A percentile compares a stretch with the other conserved stretches of the same genome.
Conservation (phyloP, 805 yeast species). For the Soucietia sequanensis region DNA sequence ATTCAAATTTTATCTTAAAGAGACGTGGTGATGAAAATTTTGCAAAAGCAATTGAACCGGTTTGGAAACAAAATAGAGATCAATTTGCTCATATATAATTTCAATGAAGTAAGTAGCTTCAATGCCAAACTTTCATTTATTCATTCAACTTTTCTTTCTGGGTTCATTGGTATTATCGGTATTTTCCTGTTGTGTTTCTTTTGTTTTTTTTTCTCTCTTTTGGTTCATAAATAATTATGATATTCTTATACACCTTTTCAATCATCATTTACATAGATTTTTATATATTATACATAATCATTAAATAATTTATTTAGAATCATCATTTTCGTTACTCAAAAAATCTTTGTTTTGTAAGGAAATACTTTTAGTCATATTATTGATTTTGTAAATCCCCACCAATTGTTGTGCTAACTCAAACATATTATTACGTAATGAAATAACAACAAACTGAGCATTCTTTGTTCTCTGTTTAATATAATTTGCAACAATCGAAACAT, state of each 20-base stretch:
- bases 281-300: neutral
- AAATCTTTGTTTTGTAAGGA: conserved; percentile 67
- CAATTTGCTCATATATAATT: conserved; percentile 7
- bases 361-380: conserved; percentile 86
- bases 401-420: conserved; percentile 92
- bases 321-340: conserved; percentile 13
- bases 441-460: conserved; percentile 95
- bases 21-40: conserved; percentile 70
- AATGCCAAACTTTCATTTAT: neutral
- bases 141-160: too few species aligned
- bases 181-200: too few species aligned
- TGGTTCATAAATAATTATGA: neutral
- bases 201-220: neutral
- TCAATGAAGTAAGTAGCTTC: neutral
- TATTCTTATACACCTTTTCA: too few species aligned
- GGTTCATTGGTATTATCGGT: too few species aligned
- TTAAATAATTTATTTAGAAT: too few species aligned
- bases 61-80: conserved; percentile 12
- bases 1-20: conserved; percentile 60
- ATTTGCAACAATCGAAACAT: conserved; percentile 96
- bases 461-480: conserved; percentile 94
- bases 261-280: too few species aligned
- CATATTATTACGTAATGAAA: conserved; percentile 95
- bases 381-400: conserved; percentile 92
- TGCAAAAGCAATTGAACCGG: conserved; percentile 50